Evolutionary conservation across 2,329 filamentous ascomycete genomes (phyloP), one percentile per base, ranked within the genome.

Genomic region (Lecanoromycetidae sp.): DNA sequence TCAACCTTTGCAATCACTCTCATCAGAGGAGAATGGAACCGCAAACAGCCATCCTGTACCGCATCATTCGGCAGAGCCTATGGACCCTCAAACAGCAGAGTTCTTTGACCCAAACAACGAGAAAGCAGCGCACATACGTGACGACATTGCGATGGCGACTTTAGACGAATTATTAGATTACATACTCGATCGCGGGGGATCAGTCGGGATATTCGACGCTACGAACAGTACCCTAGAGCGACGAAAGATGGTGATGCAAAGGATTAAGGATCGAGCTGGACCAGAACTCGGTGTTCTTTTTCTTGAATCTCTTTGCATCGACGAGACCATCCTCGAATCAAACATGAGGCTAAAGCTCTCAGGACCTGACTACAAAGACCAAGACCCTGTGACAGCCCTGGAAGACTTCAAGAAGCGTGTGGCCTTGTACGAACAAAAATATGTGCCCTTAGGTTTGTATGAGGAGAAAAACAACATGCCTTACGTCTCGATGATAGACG

Each of bases 271-370:
- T 44, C 77, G 85, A 44, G 90, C 93, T 56, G 87, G 90, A 2
- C 84, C 85, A 51, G 77, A 80, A 55, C 72, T 98, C 19, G 90
- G 90, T 26, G 87, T 98, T 15, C 71, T 98, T 9, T 98, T 96
- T 63, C 82, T 98, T 23, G 91, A 98, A 68, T 94, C 87, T 58
- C 83, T 93, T 44, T 98, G 91, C 64, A 75, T 87, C 51, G 88
- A 96, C 57, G 73, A 84, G 50, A 78, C 78, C 63, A 71, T 96
- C 22, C 72, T 96, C 30, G 88, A 96, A 64, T 86, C 88, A 15
- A 96, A 96, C 60, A 96, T 96, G 87, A 87, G 90, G 23, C 70
- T 96, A 52, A 96, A 96, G 70, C 78, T 96, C 5, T 93, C 86
- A 3, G 91, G 91, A 0, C 91, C 91, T 0, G 91, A 98, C 64